Conservation (phyloP, 1,284 basidiomycete genomes). For the Naganishia albida region DNA sequence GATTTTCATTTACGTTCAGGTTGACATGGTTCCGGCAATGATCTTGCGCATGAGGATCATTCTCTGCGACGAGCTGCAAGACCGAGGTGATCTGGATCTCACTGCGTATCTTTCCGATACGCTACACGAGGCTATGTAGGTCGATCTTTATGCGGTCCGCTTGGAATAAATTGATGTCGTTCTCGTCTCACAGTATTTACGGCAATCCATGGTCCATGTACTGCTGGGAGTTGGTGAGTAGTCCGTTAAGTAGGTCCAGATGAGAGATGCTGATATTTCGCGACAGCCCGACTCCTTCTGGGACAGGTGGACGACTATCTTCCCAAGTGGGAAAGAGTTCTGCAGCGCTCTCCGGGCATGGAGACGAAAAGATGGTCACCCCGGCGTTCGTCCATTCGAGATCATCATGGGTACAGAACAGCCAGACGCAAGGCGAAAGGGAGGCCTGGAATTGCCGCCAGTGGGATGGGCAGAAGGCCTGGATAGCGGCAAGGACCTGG, state of each 20-base stretch:
- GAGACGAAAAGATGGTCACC: slow-evolving; percentile 28
- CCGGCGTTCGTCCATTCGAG: slow-evolving; percentile 16
- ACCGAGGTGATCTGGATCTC: slow-evolving; percentile 10
- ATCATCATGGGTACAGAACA: slow-evolving; percentile 26
- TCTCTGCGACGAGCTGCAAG: slow-evolving; percentile 14
- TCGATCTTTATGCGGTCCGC: background rate
- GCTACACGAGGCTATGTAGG: slow-evolving; percentile 27
- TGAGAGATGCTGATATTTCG: background rate
- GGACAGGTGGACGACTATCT: slow-evolving; percentile 19
- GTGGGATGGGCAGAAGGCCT: slow-evolving; percentile 19
- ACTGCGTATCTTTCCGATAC: slow-evolving; percentile 18
- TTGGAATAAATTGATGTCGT: background rate
- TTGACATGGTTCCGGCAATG: slow-evolving; percentile 27
- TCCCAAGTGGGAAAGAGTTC: slow-evolving; percentile 22
- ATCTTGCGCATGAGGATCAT: slow-evolving; percentile 24
- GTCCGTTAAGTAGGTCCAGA: too few species aligned
- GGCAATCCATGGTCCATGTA: slow-evolving; percentile 27
- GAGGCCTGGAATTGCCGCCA: slow-evolving; percentile 17
- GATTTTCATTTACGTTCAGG: background rate
- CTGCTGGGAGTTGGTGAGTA: slow-evolving; percentile 26
- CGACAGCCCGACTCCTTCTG: slow-evolving; percentile 19
- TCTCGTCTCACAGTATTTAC: slow-evolving; percentile 10
- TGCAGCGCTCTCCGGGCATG: slow-evolving; percentile 18
- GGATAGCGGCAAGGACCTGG: background rate
- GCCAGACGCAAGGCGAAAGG: slow-evolving; percentile 8